Conservation (phyloP, 148 eudicot genomes). For the Heliosperma pusillum region DNA sequence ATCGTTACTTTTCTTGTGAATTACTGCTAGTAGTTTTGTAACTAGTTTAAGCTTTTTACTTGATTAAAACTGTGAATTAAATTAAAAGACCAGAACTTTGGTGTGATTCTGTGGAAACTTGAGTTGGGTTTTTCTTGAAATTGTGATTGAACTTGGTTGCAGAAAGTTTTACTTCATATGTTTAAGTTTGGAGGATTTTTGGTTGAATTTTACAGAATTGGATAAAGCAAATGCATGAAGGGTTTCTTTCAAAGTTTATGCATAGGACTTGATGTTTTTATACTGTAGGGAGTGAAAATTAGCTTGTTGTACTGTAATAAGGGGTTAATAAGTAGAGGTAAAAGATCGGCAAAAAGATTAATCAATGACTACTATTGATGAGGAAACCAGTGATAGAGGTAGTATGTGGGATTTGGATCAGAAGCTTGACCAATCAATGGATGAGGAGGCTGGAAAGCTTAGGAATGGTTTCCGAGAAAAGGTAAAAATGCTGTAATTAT, state of each 20-base stretch:
- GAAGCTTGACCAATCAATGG: slow-evolving; percentile 93
- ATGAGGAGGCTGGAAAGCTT: slow-evolving; percentile 89
- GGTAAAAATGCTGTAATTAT: slow-evolving; percentile 29
- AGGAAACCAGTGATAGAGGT: slow-evolving; percentile 45
- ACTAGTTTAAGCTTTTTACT: slow-evolving; percentile 3
- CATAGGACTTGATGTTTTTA: slow-evolving; percentile 9
- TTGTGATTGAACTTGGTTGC: not conserved
- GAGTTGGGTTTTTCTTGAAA: slow-evolving; percentile 1
- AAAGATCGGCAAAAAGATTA: not conserved
- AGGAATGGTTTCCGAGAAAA: slow-evolving; percentile 74
- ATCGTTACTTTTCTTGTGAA: no score
- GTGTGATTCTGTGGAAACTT: not conserved
- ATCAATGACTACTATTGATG: slow-evolving; percentile 38
- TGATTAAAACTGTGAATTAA: not conserved
- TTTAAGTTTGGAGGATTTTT: not conserved
- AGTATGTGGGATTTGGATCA: slow-evolving; percentile 96
- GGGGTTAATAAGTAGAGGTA: not conserved
- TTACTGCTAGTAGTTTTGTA: no score
- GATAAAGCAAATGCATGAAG: slow-evolving; percentile 8
- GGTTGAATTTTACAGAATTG: slow-evolving; percentile 21
- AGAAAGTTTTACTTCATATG: not conserved
- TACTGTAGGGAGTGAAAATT: not conserved
- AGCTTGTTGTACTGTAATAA: not conserved
- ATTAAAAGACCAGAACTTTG: not conserved
- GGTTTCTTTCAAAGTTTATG: slow-evolving; percentile 10